Evolutionary conservation across 1,284 basidiomycete species (phyloP), one percentile per base, ranked within the genome.

Genomic region (Apiotrichum gamsii): DNA sequence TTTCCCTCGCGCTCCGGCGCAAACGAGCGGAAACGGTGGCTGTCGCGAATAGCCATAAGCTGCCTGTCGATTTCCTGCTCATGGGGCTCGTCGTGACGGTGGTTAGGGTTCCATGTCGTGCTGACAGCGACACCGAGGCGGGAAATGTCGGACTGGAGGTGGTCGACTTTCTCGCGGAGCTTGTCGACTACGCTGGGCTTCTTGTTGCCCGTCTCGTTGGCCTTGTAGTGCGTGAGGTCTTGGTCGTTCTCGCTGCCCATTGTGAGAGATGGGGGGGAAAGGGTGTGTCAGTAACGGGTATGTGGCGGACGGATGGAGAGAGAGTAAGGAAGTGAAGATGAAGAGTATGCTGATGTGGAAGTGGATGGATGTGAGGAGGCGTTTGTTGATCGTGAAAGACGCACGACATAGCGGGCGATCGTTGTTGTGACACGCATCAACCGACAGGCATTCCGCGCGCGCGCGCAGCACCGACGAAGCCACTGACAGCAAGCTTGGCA

Each of bases 11-110:
- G 75, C 38, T 86, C 78, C 11, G 72, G 76, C 0, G 90, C 88
- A 69, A 95, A 97, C 56, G 84, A 87, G 31, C 80, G 66, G 72
- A 89, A 96, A 24, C 90, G 80, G 73, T 96, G 91, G 15, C 76
- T 72, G 3, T 80, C 80, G 53, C 83, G 82, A 62, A 94, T 91
- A 60, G 82, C 78, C 43, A 78, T 75, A 18, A 83, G 75, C 52
- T 83, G 76, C 29, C 77, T 72, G 59, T 87, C 85, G n/a, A 79
- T 72, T 29, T 75, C 77, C 57, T 80, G 78, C 69, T 87, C 87
- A 56, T 34, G 61, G 29, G 43, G 61, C 45, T 78, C 82, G 65
- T 93, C 87, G 65, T 93, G 90, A 34, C 89, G 69, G 49, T 77
- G 76, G 51, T 75, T 72, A 6, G 74, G 73, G 52, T 75, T 75